A percentile compares a stretch with the other conserved stretches of the same genome.
Evolutionary conservation across 495 filamentous ascomycete genomes (phyloP).

Genomic region (Penicillium alfredii): DNA sequence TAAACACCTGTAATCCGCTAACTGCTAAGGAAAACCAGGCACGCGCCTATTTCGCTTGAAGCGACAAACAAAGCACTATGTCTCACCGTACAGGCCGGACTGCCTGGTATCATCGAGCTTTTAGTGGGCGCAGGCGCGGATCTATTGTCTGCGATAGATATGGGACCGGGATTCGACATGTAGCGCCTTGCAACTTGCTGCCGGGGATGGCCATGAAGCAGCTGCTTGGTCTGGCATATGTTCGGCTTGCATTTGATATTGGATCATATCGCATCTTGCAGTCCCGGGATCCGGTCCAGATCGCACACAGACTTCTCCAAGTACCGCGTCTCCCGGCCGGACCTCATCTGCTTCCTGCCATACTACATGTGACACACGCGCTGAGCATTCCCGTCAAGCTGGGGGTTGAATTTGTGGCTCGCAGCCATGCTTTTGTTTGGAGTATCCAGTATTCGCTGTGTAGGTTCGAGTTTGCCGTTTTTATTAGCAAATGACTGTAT

Average conservation of each 20-base stretch:
- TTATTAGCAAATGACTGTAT: slow-evolving; percentile 35
- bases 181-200: too few relatives aligned
- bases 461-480: slow-evolving; percentile 30
- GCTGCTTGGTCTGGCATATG: slow-evolving; percentile 53
- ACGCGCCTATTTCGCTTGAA: too few relatives aligned
- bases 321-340: slow-evolving; percentile 14
- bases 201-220: too few relatives aligned
- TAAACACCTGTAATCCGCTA: too few relatives aligned
- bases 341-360: slow-evolving; percentile 21
- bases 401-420: slow-evolving; percentile 27
- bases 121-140: too few relatives aligned
- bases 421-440: slow-evolving; percentile 29
- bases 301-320: slow-evolving; percentile 11
- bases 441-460: slow-evolving; percentile 32
- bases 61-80: too few relatives aligned
- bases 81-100: too few relatives aligned
- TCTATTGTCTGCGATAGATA: too few relatives aligned
- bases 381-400: slow-evolving; percentile 31
- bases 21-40: too few relatives aligned
- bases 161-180: too few relatives aligned
- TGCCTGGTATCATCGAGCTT: too few relatives aligned
- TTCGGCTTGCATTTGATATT: slow-evolving; percentile 36
- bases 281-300: slow-evolving; percentile 16
- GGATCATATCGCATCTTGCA: slow-evolving; percentile 25
- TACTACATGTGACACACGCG: slow-evolving; percentile 30